These are phyloP conservation scores for Leccinum holopus DNA, from an alignment of 1,284 basidiomycete species.

Conservation along the genomic window DNA sequence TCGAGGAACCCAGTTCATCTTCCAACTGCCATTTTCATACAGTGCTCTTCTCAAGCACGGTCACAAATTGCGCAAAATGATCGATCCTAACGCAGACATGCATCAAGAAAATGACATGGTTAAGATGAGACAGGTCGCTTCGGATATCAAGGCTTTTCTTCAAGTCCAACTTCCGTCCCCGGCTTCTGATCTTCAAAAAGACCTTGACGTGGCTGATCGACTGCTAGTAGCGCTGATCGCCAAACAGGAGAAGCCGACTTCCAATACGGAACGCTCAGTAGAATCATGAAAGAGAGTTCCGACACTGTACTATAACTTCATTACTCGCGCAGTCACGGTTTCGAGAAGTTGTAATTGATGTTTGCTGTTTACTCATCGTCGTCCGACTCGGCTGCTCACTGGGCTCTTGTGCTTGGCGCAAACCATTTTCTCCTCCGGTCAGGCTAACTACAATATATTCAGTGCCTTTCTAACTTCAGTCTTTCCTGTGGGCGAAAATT, in stretches of 20 bases:
- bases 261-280: conserved; percentile 36
- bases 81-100: conserved; percentile 31
- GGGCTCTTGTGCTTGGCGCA: too few species aligned
- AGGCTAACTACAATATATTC: too few species aligned
- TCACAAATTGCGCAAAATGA: conserved; percentile 22
- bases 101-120: conserved; percentile 22
- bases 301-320: background rate
- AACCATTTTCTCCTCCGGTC: too few species aligned
- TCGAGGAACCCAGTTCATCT: background rate
- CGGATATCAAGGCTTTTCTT: conserved; percentile 28
- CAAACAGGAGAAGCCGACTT: conserved; percentile 21
- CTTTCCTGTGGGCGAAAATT: too few species aligned
- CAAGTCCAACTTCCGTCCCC: conserved; percentile 17
- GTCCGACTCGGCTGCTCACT: too few species aligned
- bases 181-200: conserved; percentile 24
- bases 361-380: too few species aligned
- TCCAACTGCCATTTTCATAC: background rate
- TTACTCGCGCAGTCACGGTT: background rate
- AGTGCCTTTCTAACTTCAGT: too few species aligned
- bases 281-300: conserved; percentile 11
- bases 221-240: background rate
- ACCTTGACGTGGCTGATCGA: conserved; percentile 35
- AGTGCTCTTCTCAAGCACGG: conserved; percentile 28
- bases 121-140: conserved; percentile 25
- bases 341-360: too few species aligned